A percentile compares a stretch with the other conserved stretches of the same genome.
phyloP scores from a whole-genome alignment of 305 asterid genomes.

The Fraxinus dipetala region DNA sequence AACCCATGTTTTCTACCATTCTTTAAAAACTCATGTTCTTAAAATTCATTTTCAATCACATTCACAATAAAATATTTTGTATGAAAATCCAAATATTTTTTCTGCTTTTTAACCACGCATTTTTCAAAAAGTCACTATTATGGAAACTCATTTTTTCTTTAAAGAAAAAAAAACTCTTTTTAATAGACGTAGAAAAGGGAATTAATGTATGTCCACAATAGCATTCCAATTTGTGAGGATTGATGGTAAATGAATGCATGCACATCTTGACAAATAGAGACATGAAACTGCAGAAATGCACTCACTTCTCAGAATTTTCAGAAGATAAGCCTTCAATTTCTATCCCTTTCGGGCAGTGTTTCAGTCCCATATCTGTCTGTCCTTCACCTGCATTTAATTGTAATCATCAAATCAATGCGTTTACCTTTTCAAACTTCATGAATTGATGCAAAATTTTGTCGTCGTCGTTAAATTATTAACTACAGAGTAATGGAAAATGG shows the following conservation, averaged over 20 bases:
- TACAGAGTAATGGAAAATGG: conserved; percentile 31
- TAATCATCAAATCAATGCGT: conserved; percentile 3
- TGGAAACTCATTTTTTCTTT: no score
- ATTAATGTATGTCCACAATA: no score
- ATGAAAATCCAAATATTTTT: no score
- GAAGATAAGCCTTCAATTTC: conserved; percentile 20
- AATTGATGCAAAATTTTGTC: conserved; percentile 6
- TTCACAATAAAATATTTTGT: no score
- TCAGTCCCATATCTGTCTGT: conserved; percentile 34
- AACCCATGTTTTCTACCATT: no score
- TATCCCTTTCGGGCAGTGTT: conserved; percentile 29
- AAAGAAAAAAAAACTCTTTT: no score
- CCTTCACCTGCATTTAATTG: conserved; percentile 30
- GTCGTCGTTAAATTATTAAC: background rate
- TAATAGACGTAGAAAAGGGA: no score
- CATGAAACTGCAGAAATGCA: conserved; percentile 12
- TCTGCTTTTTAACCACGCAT: no score
- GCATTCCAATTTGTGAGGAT: background rate
- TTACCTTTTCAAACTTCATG: conserved; percentile 19
- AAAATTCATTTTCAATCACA: no score
- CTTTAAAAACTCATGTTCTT: no score
- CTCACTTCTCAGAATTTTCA: conserved; percentile 52
- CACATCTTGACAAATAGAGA: conserved; percentile 4
- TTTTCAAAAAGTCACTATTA: no score
- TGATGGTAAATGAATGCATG: background rate